These are phyloP conservation scores for Salvia splendens DNA, from an alignment of 257 asterid species.

Conservation along the genomic window DNA sequence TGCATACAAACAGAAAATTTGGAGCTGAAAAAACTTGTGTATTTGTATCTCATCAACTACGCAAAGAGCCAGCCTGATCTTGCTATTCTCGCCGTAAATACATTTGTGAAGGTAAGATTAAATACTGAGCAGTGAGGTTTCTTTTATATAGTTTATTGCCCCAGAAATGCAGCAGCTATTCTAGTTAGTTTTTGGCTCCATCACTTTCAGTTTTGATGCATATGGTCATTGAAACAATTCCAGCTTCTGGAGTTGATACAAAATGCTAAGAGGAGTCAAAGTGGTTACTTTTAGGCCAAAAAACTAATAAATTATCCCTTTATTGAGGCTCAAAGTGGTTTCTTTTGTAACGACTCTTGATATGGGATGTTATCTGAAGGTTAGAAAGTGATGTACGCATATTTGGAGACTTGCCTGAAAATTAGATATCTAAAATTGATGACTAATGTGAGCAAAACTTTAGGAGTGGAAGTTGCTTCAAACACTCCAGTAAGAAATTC, in stretches of 20 bases:
- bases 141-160: not conserved
- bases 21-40: constrained; percentile 97
- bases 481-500: constrained; percentile 4
- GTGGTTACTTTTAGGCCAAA: constrained; percentile 17
- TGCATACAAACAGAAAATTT: constrained; percentile 99
- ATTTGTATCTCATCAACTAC: constrained; percentile 92
- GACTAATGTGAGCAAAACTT: constrained; percentile 1
- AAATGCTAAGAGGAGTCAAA: constrained; percentile 4
- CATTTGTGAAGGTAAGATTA: constrained; percentile 84
- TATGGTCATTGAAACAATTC: not conserved
- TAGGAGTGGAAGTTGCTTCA: not conserved
- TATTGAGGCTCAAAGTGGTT: not conserved
- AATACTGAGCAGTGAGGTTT: constrained; percentile 13
- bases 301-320: constrained; percentile 6
- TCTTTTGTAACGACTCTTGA: constrained; percentile 4
- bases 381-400: not conserved
- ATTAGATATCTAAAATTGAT: not conserved
- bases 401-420: not conserved
- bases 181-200: constrained; percentile 6
- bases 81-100: constrained; percentile 96
- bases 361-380: constrained; percentile 2
- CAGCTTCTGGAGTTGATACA: constrained; percentile 17
- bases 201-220: constrained; percentile 19
- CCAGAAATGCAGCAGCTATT: not conserved
- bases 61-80: constrained; percentile 99